Evolutionary conservation across 2,329 filamentous ascomycete genomes (phyloP), one percentile per base, ranked within the genome.

Genomic region (Phyllosticta citriasiana): DNA sequence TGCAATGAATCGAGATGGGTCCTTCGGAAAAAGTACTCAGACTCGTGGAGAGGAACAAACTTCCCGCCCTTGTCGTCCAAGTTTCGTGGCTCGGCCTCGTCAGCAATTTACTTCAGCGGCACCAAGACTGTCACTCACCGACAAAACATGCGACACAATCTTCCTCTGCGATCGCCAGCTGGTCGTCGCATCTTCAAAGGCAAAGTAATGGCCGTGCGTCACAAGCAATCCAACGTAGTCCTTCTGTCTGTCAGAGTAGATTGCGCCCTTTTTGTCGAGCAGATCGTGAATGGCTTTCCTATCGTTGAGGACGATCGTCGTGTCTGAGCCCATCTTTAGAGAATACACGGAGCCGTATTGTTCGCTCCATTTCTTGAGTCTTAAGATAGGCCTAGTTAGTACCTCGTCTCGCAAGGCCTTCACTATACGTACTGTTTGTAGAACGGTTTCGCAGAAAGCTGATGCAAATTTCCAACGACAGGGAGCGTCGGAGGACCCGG

Each of bases 191-290:
- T 67, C 59, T 64, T 67, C 65, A 14, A 62, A 62, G 14, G 65
- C 67, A 4, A 79, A 61, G 64, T 80, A 78, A 60, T 80, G 74
- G 3, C 77, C 76, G 1, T 71, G 67, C 2, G 75, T 75, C 57
- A 80, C 77, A 19, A 81, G 67, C 6, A 67, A 67, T 24, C 30
- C 65, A 9, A 81, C 75, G 60, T 78, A 76, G 0, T 72, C 76
- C 0, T 68, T 65, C 0, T 78, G 78, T 3, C 79, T 68, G 35
- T 75, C 69, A 57, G 73, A 78, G 65, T 78, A 80, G 8, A 76
- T 73, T 24, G 69, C 69, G 27, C 72, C 75, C 51, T 73, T 76
- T 66, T 78, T 78, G 66, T 80, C 79, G n/a, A 81, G 59, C 2
- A 79, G 71, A 57, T 78, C 71, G 60, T 78, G 76, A 30, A 79